Base-by-base conservation (phyloP, 768 basidiomycete genomes). In the Ramaria sp. region DNA sequence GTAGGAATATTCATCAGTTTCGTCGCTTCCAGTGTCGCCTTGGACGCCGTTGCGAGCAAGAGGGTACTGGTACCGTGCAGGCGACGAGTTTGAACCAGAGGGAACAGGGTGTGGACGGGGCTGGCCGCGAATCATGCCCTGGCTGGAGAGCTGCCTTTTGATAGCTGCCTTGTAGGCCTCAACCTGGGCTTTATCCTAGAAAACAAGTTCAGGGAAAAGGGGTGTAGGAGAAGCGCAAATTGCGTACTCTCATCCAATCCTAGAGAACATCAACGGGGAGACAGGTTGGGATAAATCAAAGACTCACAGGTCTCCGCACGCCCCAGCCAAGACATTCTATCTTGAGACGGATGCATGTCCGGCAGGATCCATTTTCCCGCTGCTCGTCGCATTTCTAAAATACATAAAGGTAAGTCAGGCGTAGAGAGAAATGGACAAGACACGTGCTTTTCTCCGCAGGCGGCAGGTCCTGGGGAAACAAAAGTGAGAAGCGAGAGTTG, bases 321-420 rank as follows among this genome's bases (percentile, higher is more conserved):
- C 88, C 88, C 88, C 88, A 91, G 12, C 88, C 88, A 3, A 91
- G 73, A 67, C 88, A 91, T 50, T 84, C 75, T 62, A 91, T 87
- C 47, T 82, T 83, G 36, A 91, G 73, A 49, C 88, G 84, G 56
- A 79, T 75, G 66, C 88, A 91, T 1, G 88, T 91, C 61, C 78
- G 75, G 69, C 88, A 91, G 2, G 87, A 84, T 67, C 86, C 79
- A 57, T 79, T 82, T 63, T 62, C 82, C 59, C 85, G 80, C 60
- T 87, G 82, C 62, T 91, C 88, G 66, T 91, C 88, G 67, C 88
- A 91, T 85, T 91, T 91, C 87, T 90, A 65, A 56, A 47, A 28
- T 39, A 12, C 16, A 25, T 24, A 41, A 22, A 10, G 15, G 13
- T 12, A 25, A 8, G 38, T 25, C 20, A 28, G 5, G 10, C 4